Conservation (phyloP, 2,329 filamentous ascomycete species). For the Paramyrothecium roridum region DNA sequence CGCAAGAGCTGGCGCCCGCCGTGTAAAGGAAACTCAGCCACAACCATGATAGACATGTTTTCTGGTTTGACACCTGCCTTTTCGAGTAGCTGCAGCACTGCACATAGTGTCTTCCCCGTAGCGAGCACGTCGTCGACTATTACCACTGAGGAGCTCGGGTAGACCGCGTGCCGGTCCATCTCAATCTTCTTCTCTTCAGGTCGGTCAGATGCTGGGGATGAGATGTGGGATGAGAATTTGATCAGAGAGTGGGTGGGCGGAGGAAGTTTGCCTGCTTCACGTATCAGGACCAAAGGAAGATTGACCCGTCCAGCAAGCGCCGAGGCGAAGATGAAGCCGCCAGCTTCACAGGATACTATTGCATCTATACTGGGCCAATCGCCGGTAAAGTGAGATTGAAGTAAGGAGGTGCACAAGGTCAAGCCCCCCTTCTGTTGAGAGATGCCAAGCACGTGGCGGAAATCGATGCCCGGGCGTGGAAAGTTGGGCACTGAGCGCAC, state of each 20-base stretch:
- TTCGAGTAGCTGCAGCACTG: conserved; percentile 44
- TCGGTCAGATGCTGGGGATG: conserved; percentile 29
- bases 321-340: conserved; percentile 54
- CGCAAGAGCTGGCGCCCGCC: conserved; percentile 45
- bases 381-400: conserved; percentile 40
- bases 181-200: conserved; percentile 38
- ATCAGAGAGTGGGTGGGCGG: conserved; percentile 47
- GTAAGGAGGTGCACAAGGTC: conserved; percentile 44
- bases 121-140: conserved; percentile 58
- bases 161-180: conserved; percentile 41
- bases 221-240: conserved; percentile 52
- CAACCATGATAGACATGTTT: conserved; percentile 45
- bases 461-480: conserved; percentile 47
- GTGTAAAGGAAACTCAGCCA: conserved; percentile 57
- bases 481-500: conserved; percentile 45
- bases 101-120: conserved; percentile 51
- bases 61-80: conserved; percentile 36
- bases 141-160: conserved; percentile 38
- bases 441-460: conserved; percentile 58
- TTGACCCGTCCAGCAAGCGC: conserved; percentile 38
- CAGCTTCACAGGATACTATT: conserved; percentile 53
- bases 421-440: conserved; percentile 48
- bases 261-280: conserved; percentile 56
- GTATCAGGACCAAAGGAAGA: conserved; percentile 46
- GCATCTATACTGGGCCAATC: conserved; percentile 43